These are phyloP conservation scores for Volutella citrinella DNA, from an alignment of 2,329 filamentous ascomycete species.

Conservation along the genomic window DNA sequence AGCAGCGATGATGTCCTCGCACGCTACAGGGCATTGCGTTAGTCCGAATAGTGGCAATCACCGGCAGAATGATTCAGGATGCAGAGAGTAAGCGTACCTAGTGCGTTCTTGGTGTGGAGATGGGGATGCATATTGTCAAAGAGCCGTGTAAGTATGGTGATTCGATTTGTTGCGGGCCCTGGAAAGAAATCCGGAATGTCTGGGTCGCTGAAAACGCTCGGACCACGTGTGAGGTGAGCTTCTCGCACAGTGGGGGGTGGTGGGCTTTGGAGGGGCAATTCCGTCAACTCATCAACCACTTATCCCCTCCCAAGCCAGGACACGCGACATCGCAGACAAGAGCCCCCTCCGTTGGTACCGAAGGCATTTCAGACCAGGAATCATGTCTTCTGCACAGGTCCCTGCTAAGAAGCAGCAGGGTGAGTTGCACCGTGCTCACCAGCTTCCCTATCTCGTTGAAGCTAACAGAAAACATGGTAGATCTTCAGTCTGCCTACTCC, in stretches of 20 bases:
- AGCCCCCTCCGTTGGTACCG: no score
- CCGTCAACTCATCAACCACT: slow-evolving; percentile 14
- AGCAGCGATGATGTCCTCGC: slow-evolving; percentile 88
- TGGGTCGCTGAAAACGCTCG: slow-evolving; percentile 23
- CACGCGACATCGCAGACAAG: slow-evolving; percentile 7
- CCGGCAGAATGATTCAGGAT: background rate
- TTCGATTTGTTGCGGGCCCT: no score
- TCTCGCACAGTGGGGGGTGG: slow-evolving; percentile 6
- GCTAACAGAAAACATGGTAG: no score
- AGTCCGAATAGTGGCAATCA: no score
- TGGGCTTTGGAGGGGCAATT: slow-evolving; percentile 22
- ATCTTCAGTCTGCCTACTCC: slow-evolving; percentile 76
- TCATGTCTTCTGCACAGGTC: slow-evolving; percentile 50
- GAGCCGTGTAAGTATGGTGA: no score
- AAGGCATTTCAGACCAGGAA: slow-evolving; percentile 3
- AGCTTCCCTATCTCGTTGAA: no score
- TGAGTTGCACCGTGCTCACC: no score
- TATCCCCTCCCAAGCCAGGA: slow-evolving; percentile 9
- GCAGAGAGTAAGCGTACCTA: slow-evolving; percentile 52
- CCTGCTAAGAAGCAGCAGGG: slow-evolving; percentile 73
- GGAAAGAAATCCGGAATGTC: slow-evolving; percentile 14
- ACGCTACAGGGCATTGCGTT: slow-evolving; percentile 73
- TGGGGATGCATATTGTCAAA: slow-evolving; percentile 84
- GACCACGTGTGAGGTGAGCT: slow-evolving; percentile 22
- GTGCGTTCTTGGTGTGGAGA: slow-evolving; percentile 88